Evolutionary conservation across 2,329 filamentous ascomycete species (phyloP).

Genomic region (Claviceps arundinis): DNA sequence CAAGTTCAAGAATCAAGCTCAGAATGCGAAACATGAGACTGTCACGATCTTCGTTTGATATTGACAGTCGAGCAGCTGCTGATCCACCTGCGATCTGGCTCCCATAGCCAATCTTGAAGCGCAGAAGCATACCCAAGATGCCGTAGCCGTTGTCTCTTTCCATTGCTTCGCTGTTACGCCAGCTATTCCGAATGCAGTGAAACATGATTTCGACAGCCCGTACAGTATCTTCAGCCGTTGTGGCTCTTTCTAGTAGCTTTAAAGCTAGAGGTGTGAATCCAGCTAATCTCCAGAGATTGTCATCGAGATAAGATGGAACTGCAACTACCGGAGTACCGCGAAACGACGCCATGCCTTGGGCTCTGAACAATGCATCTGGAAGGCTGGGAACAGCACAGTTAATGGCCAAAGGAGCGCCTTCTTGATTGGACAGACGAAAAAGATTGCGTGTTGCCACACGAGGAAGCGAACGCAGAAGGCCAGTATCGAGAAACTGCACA

Average conservation of each 20-base stretch:
- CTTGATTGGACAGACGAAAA: conserved; percentile 23
- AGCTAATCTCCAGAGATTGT: conserved; percentile 85
- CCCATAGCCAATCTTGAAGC: conserved; percentile 61
- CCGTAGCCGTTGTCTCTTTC: conserved; percentile 91
- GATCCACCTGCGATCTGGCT: conserved; percentile 17
- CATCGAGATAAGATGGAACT: conserved; percentile 73
- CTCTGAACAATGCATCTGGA: conserved; percentile 72
- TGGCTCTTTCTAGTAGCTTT: conserved; percentile 69
- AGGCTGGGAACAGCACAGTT: conserved; percentile 81
- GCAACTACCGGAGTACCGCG: conserved; percentile 73
- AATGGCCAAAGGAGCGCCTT: conserved; percentile 64
- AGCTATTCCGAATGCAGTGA: conserved; percentile 74
- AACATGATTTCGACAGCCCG: conserved; percentile 75
- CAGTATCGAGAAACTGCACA: conserved; percentile 63
- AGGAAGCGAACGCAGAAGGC: conserved; percentile 64
- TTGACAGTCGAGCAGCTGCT: conserved; percentile 24
- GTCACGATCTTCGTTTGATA: conserved; percentile 41
- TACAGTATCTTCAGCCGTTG: conserved; percentile 55
- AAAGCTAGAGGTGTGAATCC: conserved; percentile 78
- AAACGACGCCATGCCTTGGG: conserved; percentile 69
- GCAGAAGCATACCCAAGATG: conserved; percentile 69
- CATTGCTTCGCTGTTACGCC: conserved; percentile 97
- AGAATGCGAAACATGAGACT: conserved; percentile 51
- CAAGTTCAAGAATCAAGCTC: conserved; percentile 66
- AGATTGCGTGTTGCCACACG: conserved; percentile 53